phyloP scores from a whole-genome alignment of 371 early-diverging fungal species.

The Funneliformis caledonium region DNA sequence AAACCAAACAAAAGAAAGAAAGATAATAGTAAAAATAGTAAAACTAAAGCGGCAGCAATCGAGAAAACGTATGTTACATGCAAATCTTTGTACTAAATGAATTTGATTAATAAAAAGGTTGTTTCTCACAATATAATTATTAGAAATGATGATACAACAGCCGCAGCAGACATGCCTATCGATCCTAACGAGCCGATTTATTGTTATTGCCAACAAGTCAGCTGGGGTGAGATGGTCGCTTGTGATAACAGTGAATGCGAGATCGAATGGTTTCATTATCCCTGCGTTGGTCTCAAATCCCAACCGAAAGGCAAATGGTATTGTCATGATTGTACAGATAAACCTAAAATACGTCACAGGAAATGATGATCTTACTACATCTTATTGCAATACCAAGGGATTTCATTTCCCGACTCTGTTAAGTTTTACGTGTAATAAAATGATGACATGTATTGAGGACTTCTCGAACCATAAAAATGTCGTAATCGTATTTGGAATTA shows the following conservation, averaged over 20 bases:
- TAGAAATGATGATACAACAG: slow-evolving; percentile 37
- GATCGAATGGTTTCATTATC: slow-evolving; percentile 95
- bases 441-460: too few species aligned
- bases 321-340: slow-evolving; percentile 75
- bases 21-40: slow-evolving; percentile 9
- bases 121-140: background rate
- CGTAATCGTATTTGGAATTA: too few species aligned
- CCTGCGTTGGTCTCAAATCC: slow-evolving; percentile 86
- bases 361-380: background rate
- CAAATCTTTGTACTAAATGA: background rate
- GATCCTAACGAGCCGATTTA: slow-evolving; percentile 96
- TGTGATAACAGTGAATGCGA: slow-evolving; percentile 94
- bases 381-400: too few species aligned
- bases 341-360: slow-evolving; percentile 51
- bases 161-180: slow-evolving; percentile 72
- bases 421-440: too few species aligned
- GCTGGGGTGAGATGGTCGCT: slow-evolving; percentile 97
- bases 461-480: too few species aligned
- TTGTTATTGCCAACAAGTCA: slow-evolving; percentile 94
- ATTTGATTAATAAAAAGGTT: background rate
- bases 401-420: too few species aligned
- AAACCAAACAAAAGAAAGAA: slow-evolving; percentile 37
- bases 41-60: background rate
- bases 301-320: slow-evolving; percentile 94
- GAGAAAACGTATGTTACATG: slow-evolving; percentile 11